Evolutionary conservation across 805 yeast species (phyloP).

Genomic region (Teunomyces lycoperdinae): DNA sequence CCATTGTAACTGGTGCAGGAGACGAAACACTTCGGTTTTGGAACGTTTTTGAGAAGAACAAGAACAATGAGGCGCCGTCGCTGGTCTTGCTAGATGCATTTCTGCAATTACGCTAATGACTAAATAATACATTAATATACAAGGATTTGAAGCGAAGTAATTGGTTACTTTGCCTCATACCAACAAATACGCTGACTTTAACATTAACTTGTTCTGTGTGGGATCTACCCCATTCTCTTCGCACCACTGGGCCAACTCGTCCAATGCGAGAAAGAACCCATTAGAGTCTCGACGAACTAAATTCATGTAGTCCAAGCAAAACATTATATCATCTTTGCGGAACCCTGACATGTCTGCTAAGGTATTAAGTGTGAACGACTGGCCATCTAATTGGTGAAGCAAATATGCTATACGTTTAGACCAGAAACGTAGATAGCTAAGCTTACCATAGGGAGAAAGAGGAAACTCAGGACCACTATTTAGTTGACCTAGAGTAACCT

Average conservation of each 20-base stretch:
- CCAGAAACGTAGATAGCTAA: constrained; percentile 79
- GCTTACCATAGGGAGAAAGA: constrained; percentile 74
- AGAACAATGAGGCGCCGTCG: constrained; percentile 54
- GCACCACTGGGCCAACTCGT: constrained; percentile 31
- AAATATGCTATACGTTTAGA: constrained; percentile 36
- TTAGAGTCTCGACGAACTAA: constrained; percentile 13
- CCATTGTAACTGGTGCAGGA: constrained; percentile 97
- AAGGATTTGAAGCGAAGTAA: background rate
- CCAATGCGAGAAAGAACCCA: constrained; percentile 17
- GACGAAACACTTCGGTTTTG: constrained; percentile 95
- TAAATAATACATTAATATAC: constrained; percentile 4
- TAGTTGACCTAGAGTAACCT: constrained; percentile 47
- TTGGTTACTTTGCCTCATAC: constrained; percentile 9
- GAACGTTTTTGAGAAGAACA: constrained; percentile 86
- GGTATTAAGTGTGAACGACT: constrained; percentile 42
- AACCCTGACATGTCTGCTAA: constrained; percentile 61
- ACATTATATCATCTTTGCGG: constrained; percentile 56
- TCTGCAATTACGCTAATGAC: constrained; percentile 58
- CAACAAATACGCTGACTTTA: constrained; percentile 30
- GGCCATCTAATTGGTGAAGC: constrained; percentile 10
- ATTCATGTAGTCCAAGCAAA: constrained; percentile 57
- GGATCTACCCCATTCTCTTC: constrained; percentile 20
- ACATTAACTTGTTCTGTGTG: constrained; percentile 20
- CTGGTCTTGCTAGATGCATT: constrained; percentile 72
- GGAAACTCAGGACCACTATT: constrained; percentile 93